Evolutionary conservation across 2,329 filamentous ascomycete species (phyloP).

Genomic region (Helminthosporium solani): DNA sequence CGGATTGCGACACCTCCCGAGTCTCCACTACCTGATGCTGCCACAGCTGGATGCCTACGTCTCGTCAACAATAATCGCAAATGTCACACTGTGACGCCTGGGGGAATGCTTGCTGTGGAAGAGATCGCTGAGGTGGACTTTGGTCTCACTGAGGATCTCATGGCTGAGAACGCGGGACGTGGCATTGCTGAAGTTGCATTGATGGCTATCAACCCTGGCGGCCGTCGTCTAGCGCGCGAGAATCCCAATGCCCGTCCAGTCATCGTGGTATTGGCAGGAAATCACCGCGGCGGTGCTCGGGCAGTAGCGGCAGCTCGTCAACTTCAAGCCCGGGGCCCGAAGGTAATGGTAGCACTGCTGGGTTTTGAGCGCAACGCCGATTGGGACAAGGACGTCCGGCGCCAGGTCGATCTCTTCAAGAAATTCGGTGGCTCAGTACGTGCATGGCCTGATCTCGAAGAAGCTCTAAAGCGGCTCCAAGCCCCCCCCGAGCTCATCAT

Average conservation of each 20-base stretch:
- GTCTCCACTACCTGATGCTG: slow-evolving; percentile 35
- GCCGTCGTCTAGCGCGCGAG: slow-evolving; percentile 56
- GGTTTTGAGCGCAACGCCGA: slow-evolving; percentile 81
- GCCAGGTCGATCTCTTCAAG: slow-evolving; percentile 80
- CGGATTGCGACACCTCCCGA: slow-evolving; percentile 39
- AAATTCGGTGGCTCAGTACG: slow-evolving; percentile 76
- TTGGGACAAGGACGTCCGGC: slow-evolving; percentile 74
- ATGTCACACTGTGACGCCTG: slow-evolving; percentile 62
- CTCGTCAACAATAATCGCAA: slow-evolving; percentile 56
- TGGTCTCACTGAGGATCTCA: slow-evolving; percentile 82
- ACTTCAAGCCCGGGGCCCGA: slow-evolving; percentile 77
- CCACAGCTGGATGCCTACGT: slow-evolving; percentile 45
- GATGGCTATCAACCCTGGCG: slow-evolving; percentile 60
- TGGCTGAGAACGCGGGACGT: slow-evolving; percentile 87
- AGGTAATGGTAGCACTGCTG: slow-evolving; percentile 79
- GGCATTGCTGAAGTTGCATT: slow-evolving; percentile 84
- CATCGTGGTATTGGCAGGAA: slow-evolving; percentile 85
- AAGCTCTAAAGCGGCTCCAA: slow-evolving; percentile 55
- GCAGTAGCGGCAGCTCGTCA: slow-evolving; percentile 85
- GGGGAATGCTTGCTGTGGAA: slow-evolving; percentile 90
- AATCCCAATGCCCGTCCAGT: slow-evolving; percentile 54
- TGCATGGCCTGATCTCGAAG: slow-evolving; percentile 59
- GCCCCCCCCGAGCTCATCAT: slow-evolving; percentile 77
- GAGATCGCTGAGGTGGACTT: slow-evolving; percentile 86
- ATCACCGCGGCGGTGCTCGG: slow-evolving; percentile 83